phyloP scores from a whole-genome alignment of 2,329 filamentous ascomycete genomes.

The Scytalidium sp. region DNA sequence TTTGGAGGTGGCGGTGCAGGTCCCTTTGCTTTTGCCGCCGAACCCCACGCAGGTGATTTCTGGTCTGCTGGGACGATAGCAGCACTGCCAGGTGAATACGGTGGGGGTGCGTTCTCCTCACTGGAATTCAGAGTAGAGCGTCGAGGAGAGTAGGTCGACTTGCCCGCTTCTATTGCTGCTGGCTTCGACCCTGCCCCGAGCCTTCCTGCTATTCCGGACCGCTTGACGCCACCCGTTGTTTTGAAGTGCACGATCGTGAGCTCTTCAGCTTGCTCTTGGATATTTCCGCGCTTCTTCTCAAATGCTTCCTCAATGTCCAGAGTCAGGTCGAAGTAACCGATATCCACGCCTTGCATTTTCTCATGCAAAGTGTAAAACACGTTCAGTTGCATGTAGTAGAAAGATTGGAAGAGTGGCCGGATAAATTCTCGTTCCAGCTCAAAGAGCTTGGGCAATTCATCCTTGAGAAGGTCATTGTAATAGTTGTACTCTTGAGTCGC shows the following conservation, averaged over 20 bases:
- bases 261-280: conserved; percentile 80
- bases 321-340: conserved; percentile 94
- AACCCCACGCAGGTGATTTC: conserved; percentile 38
- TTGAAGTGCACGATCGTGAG: conserved; percentile 89
- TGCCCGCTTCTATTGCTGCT: conserved; percentile 27
- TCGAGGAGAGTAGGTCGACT: conserved; percentile 26
- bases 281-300: conserved; percentile 80
- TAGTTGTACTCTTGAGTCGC: conserved; percentile 96
- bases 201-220: conserved; percentile 1
- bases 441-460: conserved; percentile 92
- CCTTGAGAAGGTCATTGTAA: conserved; percentile 96
- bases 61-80: conserved; percentile 36
- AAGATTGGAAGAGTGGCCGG: conserved; percentile 93
- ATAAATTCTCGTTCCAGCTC: conserved; percentile 90
- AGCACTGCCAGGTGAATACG: conserved; percentile 47
- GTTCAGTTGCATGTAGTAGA: conserved; percentile 99
- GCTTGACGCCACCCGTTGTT: conserved; percentile 68
- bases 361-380: conserved; percentile 98
- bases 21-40: conserved; percentile 57
- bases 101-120: conserved; percentile 63
- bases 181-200: neutral
- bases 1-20: conserved; percentile 72
- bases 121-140: conserved; percentile 21
- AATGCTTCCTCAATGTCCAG: conserved; percentile 91
- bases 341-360: conserved; percentile 95